Evolutionary conservation across 192 early-diverging fungal species (phyloP).

Genomic region (Umbelopsis ramanniana): DNA sequence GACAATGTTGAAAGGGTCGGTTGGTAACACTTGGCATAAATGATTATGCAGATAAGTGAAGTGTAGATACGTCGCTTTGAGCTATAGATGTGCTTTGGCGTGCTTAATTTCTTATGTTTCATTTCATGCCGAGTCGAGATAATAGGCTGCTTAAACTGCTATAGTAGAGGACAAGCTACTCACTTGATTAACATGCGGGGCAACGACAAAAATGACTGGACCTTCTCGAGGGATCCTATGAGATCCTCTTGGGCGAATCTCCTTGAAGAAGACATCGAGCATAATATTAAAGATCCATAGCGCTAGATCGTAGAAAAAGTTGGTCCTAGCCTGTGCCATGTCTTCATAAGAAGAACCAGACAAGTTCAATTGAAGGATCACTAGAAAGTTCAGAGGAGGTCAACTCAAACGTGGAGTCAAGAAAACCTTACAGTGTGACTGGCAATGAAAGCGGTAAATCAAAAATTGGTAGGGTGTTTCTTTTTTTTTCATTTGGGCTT

Average conservation of each 20-base stretch:
- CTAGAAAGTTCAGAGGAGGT: neutral
- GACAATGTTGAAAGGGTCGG: neutral
- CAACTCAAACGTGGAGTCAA: neutral
- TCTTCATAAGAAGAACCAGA: conserved; percentile 6
- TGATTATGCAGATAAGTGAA: neutral
- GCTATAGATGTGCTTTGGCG: too few relatives aligned
- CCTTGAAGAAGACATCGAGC: conserved; percentile 81
- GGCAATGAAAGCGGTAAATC: neutral
- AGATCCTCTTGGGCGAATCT: conserved; percentile 81
- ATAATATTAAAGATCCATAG: conserved; percentile 64
- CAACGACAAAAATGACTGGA: conserved; percentile 90
- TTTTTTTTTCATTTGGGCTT: conserved; percentile 4
- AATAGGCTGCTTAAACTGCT: too few relatives aligned
- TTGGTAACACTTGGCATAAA: too few relatives aligned
- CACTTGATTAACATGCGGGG: conserved; percentile 76
- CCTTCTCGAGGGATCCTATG: conserved; percentile 82
- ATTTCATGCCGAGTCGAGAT: too few relatives aligned
- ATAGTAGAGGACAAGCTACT: neutral
- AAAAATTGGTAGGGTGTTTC: neutral
- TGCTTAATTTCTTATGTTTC: too few relatives aligned
- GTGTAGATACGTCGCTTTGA: neutral
- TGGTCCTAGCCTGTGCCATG: conserved; percentile 8
- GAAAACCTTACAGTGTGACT: neutral
- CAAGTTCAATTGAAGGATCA: neutral
- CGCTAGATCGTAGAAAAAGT: conserved; percentile 64